phyloP scores from a whole-genome alignment of 2,329 filamentous ascomycete genomes.

The Ciborinia camelliae region DNA sequence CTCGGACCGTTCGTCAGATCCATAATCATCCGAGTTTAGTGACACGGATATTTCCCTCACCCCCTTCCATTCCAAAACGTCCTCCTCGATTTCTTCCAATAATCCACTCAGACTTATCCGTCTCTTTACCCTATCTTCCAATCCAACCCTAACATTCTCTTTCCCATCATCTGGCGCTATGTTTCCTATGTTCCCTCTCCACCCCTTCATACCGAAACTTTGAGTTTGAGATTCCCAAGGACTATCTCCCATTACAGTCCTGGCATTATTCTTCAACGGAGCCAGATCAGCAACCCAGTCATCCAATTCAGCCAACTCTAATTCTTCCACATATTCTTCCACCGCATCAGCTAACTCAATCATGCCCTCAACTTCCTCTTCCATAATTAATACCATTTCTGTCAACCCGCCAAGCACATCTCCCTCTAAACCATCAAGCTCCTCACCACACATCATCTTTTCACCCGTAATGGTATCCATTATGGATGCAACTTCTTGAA shows the following conservation, averaged over 20 bases:
- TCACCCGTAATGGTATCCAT: slow-evolving; percentile 15
- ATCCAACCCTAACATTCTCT: not conserved
- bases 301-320: slow-evolving; percentile 7
- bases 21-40: slow-evolving; percentile 4
- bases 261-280: not conserved
- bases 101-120: not conserved
- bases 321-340: slow-evolving; percentile 17
- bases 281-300: not conserved
- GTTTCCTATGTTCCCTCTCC: not conserved
- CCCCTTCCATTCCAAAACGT: slow-evolving; percentile 9
- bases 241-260: not conserved
- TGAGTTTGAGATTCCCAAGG: not conserved
- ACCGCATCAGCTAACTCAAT: slow-evolving; percentile 12
- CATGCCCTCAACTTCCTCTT: slow-evolving; percentile 16
- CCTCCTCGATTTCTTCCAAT: slow-evolving; percentile 11
- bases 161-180: not conserved
- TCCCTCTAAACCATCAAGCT: slow-evolving; percentile 5
- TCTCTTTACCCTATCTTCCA: not conserved
- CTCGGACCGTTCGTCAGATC: not conserved
- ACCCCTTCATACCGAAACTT: not conserved
- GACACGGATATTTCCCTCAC: not conserved
- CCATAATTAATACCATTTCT: slow-evolving; percentile 16
- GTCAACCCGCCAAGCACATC: slow-evolving; percentile 12
- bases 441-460: slow-evolving; percentile 17
- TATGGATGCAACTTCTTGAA: slow-evolving; percentile 14